Base-by-base conservation (phyloP, 2,329 filamentous ascomycete species). In the Arthrobotrys entomopaga region DNA sequence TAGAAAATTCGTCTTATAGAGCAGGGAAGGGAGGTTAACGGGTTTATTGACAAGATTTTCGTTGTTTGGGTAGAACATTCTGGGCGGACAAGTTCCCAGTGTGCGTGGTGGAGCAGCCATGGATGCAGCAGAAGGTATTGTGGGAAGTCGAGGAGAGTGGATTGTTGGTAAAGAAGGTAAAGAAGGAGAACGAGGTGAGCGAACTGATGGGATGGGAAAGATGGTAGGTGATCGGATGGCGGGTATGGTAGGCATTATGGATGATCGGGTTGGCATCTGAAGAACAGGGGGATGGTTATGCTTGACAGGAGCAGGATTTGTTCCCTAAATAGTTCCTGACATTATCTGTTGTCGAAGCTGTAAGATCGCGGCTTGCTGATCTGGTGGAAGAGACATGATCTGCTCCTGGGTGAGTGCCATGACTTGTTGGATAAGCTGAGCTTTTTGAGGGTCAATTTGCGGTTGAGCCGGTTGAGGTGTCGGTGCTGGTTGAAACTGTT, bases 361-460 rank as follows among this genome's bases (percentile, higher is more conserved):
- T 81, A 90, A 84, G 64, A 90, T 86, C 80, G 90, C 88, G 48
- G 81, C 83, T 65, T 87, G 83, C 76, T 87, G 84, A 59, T 84
- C 83, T 1, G 85, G 85, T 1, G 84, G 83, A 46, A 89, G 79
- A n/a, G 83, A 83, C 77, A 87, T 85, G 76, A 90, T 87, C 71
- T 88, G 84, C 58, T 87, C 82, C 67, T 85, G 85, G 4, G 87
- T 84, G 84, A 90, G 84, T 29, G 80, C 83, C 78, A 90, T 81
- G 13, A 90, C 85, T 78, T 89, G 86, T 73, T 87, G 84, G 24
- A 89, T 83, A 52, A 89, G 81, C 61, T 86, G 85, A 40, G 85
- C 83, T 66, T 87, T 85, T 19, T 83, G 82, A 2, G 83, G 81
- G 24, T 79, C 78, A 19, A 82, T 79, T 46, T 80, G 76, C 10